Conservation (phyloP, 495 filamentous ascomycete genomes). For the Aeminium ludgeri region DNA sequence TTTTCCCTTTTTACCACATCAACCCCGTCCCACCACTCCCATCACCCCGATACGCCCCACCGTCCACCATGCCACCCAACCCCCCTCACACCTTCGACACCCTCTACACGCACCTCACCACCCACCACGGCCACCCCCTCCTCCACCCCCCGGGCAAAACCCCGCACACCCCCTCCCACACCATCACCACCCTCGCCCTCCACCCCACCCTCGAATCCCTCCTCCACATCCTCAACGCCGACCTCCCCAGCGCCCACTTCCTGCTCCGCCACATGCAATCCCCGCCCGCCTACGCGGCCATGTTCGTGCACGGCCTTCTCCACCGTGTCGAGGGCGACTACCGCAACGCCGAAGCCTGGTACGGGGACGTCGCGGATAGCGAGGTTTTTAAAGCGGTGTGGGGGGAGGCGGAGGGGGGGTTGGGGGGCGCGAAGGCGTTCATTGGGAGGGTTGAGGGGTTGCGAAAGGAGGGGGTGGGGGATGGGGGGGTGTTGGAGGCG, state of each 20-base stretch:
- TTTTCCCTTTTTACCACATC: no score
- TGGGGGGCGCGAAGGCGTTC: constrained; percentile 10
- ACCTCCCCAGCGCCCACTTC: constrained; percentile 32
- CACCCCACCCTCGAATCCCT: constrained; percentile 31
- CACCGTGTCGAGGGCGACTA: constrained; percentile 33
- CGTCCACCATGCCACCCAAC: no score
- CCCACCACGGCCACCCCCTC: constrained; percentile 9
- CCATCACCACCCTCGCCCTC: constrained; percentile 25
- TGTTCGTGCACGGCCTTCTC: constrained; percentile 31
- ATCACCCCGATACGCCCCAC: no score
- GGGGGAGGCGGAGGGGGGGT: constrained; percentile 2
- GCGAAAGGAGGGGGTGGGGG: constrained; percentile 14
- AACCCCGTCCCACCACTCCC: no score
- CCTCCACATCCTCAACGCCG: constrained; percentile 32
- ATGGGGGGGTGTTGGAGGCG: constrained; percentile 16
- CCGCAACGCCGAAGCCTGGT: constrained; percentile 30
- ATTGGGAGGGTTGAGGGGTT: constrained; percentile 19
- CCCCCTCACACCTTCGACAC: constrained; percentile 13
- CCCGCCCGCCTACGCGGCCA: constrained; percentile 28
- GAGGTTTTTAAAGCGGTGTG: constrained; percentile 21
- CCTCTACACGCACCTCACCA: constrained; percentile 12
- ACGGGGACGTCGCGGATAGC: constrained; percentile 23
- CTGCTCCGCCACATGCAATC: constrained; percentile 33
- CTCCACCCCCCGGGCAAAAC: constrained; percentile 1
- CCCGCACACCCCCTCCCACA: constrained; percentile 4